These are phyloP conservation scores for Thozetella sp. DNA, from an alignment of 495 filamentous ascomycete species.

Conservation along the genomic window DNA sequence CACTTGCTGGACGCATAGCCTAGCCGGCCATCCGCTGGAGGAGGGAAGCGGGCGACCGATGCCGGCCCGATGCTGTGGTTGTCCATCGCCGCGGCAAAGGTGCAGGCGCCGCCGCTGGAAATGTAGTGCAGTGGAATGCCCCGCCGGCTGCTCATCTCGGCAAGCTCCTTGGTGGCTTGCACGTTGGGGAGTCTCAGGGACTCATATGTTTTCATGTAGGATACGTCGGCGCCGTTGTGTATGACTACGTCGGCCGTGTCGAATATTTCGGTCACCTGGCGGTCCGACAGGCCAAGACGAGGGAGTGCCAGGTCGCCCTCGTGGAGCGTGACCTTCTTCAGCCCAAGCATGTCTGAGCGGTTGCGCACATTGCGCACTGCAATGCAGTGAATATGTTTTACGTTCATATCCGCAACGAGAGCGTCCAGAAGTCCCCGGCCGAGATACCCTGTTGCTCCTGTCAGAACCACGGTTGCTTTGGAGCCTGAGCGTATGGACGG, in stretches of 20 bases:
- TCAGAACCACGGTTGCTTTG: constrained; percentile 17
- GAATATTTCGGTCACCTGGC: constrained; percentile 11
- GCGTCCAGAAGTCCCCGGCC: constrained; percentile 12
- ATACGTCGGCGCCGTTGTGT: constrained; percentile 51
- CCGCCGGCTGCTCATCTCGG: constrained; percentile 11
- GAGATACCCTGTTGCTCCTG: constrained; percentile 32
- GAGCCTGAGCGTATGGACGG: background rate
- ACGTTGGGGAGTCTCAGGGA: constrained; percentile 39
- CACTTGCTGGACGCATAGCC: constrained; percentile 50
- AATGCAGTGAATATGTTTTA: constrained; percentile 17
- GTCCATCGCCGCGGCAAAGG: background rate
- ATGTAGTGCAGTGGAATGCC: constrained; percentile 41
- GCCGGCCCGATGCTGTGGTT: background rate
- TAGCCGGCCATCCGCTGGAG: background rate
- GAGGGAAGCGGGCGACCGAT: background rate
- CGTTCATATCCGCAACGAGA: constrained; percentile 5
- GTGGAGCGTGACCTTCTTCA: constrained; percentile 1
- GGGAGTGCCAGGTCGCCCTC: constrained; percentile 2
- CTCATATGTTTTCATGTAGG: constrained; percentile 43
- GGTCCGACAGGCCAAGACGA: constrained; percentile 21
- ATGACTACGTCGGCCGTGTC: constrained; percentile 25
- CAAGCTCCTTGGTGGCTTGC: constrained; percentile 35
- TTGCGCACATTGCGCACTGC: constrained; percentile 2
- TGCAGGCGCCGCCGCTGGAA: constrained; percentile 21
- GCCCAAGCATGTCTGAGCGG: background rate